These are phyloP conservation scores for Talaromyces thailandensis DNA, from an alignment of 495 filamentous ascomycete genomes.

Conservation along the genomic window DNA sequence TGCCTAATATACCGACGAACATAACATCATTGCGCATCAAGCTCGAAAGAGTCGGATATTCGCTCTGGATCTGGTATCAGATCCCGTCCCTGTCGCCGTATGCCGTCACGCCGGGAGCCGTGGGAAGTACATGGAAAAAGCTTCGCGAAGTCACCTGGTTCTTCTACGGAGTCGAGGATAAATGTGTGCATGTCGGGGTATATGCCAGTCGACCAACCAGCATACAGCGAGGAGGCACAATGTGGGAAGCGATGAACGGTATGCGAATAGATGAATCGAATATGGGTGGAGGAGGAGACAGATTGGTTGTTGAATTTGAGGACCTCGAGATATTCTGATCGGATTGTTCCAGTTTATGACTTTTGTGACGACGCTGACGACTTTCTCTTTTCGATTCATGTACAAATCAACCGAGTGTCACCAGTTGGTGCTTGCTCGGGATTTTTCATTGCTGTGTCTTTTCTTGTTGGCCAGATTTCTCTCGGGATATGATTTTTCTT, in stretches of 20 bases:
- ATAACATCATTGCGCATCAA: conserved; percentile 44
- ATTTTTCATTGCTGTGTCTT: conserved; percentile 1
- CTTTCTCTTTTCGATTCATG: conserved; percentile 2
- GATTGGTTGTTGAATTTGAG: conserved; percentile 48
- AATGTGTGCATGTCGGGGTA: conserved; percentile 46
- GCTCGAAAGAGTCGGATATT: conserved; percentile 47
- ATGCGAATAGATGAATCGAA: conserved; percentile 15
- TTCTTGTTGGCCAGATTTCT: not conserved
- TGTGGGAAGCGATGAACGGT: conserved; percentile 40
- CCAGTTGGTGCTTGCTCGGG: not conserved
- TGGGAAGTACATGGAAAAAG: conserved; percentile 45
- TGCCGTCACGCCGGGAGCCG: conserved; percentile 26
- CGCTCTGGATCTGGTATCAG: conserved; percentile 52
- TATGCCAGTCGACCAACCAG: conserved; percentile 46
- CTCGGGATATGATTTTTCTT: not conserved
- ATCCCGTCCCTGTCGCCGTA: conserved; percentile 28
- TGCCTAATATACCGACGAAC: conserved; percentile 12
- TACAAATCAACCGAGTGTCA: not conserved
- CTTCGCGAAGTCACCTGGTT: conserved; percentile 52
- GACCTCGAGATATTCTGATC: conserved; percentile 45
- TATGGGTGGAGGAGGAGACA: conserved; percentile 22
- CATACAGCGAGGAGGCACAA: conserved; percentile 21
- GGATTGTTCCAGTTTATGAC: not conserved
- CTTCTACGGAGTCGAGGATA: conserved; percentile 52
- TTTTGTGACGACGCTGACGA: conserved; percentile 3